Conservation (phyloP, 2,329 filamentous ascomycete species). For the Ascosphaera apis region DNA sequence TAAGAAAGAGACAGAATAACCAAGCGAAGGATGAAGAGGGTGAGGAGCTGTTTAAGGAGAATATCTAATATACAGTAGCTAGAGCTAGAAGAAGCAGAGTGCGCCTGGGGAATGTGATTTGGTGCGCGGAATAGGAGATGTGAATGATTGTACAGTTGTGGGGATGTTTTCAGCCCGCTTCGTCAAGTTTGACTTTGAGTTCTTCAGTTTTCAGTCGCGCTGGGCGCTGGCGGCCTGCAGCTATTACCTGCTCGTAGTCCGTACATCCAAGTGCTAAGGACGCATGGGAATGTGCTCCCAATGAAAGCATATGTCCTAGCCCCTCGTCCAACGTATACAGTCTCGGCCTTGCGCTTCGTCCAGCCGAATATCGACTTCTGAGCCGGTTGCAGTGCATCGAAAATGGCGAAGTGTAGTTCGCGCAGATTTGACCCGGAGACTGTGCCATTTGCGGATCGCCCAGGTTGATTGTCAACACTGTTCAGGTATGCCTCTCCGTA, state of each 20-base stretch:
- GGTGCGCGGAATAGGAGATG: too few relatives aligned
- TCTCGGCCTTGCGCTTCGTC: slow-evolving; percentile 21
- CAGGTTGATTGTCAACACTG: slow-evolving; percentile 19
- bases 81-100: too few relatives aligned
- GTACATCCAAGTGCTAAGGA: slow-evolving; percentile 83
- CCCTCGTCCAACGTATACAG: slow-evolving; percentile 64
- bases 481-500: slow-evolving; percentile 21
- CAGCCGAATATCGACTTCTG: slow-evolving; percentile 18
- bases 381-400: slow-evolving; percentile 53
- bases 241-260: slow-evolving; percentile 32
- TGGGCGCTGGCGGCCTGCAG: too few relatives aligned
- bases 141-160: too few relatives aligned
- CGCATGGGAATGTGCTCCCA: slow-evolving; percentile 53
- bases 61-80: too few relatives aligned
- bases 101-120: too few relatives aligned
- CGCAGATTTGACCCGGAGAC: slow-evolving; percentile 46
- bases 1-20: too few relatives aligned
- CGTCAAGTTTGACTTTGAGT: too few relatives aligned
- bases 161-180: too few relatives aligned
- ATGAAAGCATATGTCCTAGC: slow-evolving; percentile 68
- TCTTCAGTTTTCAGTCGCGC: too few relatives aligned
- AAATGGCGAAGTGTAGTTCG: slow-evolving; percentile 65
- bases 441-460: slow-evolving; percentile 15
- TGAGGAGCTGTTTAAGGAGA: too few relatives aligned
- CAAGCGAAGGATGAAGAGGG: too few relatives aligned